Conservation (phyloP, 306 rosid species). For the Lagenaria siceraria region DNA sequence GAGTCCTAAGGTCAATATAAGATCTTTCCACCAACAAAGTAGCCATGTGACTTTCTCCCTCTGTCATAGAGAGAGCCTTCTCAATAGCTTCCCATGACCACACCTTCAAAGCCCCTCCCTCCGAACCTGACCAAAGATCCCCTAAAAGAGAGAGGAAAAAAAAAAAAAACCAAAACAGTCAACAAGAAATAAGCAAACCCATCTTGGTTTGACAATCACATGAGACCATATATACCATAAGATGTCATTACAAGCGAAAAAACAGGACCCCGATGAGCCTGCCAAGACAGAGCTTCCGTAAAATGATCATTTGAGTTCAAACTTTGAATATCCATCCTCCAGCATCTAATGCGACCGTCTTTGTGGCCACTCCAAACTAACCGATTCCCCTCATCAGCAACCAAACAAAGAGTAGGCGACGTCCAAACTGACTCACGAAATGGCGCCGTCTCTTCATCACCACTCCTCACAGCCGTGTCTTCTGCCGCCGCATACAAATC, state of each 20-base stretch:
- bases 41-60: conserved; percentile 58
- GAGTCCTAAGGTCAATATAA: conserved; percentile 78
- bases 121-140: conserved; percentile 96
- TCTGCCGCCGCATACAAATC: conserved; percentile 43
- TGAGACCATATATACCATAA: conserved; percentile 17
- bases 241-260: conserved; percentile 34
- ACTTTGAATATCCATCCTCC: conserved; percentile 37
- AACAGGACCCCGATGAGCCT: conserved; percentile 37
- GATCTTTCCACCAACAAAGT: conserved; percentile 69
- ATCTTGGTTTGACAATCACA: not conserved
- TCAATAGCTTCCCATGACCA: conserved; percentile 95
- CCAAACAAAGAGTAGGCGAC: conserved; percentile 62
- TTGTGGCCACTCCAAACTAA: conserved; percentile 81
- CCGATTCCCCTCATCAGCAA: conserved; percentile 51
- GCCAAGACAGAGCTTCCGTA: conserved; percentile 45
- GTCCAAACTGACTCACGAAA: conserved; percentile 49
- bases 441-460: conserved; percentile 66
- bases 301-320: conserved; percentile 6
- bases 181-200: conserved; percentile 9
- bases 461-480: conserved; percentile 16
- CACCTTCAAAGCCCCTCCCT: conserved; percentile 69
- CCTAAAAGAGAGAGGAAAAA: conserved; percentile 24
- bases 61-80: conserved; percentile 43
- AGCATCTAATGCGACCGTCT: conserved; percentile 77
- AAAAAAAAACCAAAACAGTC: not conserved